Conservation (phyloP, 495 filamentous ascomycete genomes). For the Neurospora sp. region DNA sequence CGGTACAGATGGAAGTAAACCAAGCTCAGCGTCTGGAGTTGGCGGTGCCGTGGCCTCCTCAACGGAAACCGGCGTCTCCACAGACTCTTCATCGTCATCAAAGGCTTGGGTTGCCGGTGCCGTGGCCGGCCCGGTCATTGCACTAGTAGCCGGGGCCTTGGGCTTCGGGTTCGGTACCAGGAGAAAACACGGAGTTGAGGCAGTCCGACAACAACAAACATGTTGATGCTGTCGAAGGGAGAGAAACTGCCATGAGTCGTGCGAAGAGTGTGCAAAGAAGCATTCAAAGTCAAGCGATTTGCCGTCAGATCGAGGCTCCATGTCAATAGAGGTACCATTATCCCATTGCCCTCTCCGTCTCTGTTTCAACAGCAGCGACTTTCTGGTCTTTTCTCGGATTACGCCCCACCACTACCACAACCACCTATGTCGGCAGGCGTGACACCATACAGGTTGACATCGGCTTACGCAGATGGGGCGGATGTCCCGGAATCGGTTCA, state of each 20-base stretch:
- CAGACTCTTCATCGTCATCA: not conserved
- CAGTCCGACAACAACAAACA: not conserved
- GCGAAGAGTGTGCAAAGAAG: not conserved
- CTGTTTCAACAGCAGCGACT: not conserved
- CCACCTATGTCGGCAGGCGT: not conserved
- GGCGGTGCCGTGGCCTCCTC: conserved; percentile 3
- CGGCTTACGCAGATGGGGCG: not conserved
- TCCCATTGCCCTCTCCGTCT: no score
- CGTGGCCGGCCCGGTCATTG: not conserved
- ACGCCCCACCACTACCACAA: not conserved
- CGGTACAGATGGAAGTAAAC: not conserved
- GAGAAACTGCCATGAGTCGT: not conserved
- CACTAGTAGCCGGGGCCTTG: not conserved
- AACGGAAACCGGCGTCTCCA: not conserved
- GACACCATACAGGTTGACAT: not conserved
- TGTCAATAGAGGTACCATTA: no score
- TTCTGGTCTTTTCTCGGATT: not conserved
- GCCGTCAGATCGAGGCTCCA: not conserved
- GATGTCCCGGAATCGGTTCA: not conserved
- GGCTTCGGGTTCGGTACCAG: not conserved
- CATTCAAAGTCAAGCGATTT: not conserved
- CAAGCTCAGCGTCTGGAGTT: not conserved
- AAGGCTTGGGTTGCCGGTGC: conserved; percentile 6
- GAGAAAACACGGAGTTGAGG: not conserved
- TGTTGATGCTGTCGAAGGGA: not conserved